A percentile compares a stretch with the other conserved stretches of the same genome.
These are phyloP conservation scores for Capillidium heterosporum DNA, from an alignment of 371 early-diverging fungal genomes.

Conservation along the genomic window DNA sequence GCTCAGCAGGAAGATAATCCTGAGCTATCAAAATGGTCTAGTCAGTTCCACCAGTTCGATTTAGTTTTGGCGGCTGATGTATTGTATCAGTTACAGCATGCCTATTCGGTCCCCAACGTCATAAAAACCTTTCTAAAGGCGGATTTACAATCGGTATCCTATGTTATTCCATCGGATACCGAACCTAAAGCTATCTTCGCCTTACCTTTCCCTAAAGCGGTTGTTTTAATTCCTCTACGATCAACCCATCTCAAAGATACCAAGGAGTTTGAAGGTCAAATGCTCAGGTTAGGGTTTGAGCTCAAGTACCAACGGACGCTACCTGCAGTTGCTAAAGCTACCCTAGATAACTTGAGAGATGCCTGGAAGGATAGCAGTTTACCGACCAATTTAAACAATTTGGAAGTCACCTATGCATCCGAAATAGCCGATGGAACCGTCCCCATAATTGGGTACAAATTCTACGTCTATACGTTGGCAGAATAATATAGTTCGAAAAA, in stretches of 20 bases:
- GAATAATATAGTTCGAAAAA: no score
- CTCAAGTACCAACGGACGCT: no score
- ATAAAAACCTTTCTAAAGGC: background rate
- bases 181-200: background rate
- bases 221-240: constrained; percentile 1
- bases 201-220: background rate
- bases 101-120: background rate
- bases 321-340: no score
- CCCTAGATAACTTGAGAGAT: no score
- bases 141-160: background rate
- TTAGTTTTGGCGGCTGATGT: constrained; percentile 1
- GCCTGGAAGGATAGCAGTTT: no score
- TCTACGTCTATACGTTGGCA: no score
- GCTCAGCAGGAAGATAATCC: background rate
- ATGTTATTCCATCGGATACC: no score
- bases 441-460: no score
- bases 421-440: no score
- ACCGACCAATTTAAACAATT: no score
- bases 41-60: background rate
- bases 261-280: background rate
- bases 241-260: background rate
- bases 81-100: constrained; percentile 2
- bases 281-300: no score
- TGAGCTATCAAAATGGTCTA: background rate
- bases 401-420: no score